Evolutionary conservation across 2,329 filamentous ascomycete genomes (phyloP).

Genomic region (Alternaria alternata): DNA sequence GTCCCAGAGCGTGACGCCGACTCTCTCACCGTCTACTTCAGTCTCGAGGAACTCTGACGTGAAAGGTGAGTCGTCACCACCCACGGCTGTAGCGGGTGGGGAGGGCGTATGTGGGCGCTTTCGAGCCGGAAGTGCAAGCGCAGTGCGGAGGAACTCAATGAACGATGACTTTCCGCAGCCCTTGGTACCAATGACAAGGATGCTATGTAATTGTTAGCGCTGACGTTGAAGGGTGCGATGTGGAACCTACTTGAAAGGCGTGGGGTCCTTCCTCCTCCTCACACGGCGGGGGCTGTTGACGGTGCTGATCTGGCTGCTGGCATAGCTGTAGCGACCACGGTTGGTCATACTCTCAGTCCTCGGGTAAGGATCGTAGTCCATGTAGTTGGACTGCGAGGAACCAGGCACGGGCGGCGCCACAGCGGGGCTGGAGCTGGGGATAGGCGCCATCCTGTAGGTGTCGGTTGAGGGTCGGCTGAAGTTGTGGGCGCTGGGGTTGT

Average conservation of each 20-base stretch:
- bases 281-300: slow-evolving; percentile 93
- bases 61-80: slow-evolving; percentile 64
- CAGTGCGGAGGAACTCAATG: slow-evolving; percentile 90
- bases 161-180: slow-evolving; percentile 95
- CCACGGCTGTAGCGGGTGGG: slow-evolving; percentile 57
- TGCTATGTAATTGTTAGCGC: slow-evolving; percentile 61
- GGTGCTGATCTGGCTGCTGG: slow-evolving; percentile 87
- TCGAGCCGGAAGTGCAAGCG: slow-evolving; percentile 81
- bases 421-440: slow-evolving; percentile 24
- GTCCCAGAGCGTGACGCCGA: slow-evolving; percentile 95
- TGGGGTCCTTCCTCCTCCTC: slow-evolving; percentile 94
- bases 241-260: slow-evolving; percentile 90
- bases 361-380: slow-evolving; percentile 77
- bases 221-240: not conserved
- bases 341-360: slow-evolving; percentile 95
- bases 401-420: slow-evolving; percentile 62
- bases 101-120: slow-evolving; percentile 66
- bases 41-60: slow-evolving; percentile 91
- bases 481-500: slow-evolving; percentile 40
- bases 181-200: slow-evolving; percentile 87
- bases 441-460: slow-evolving; percentile 49
- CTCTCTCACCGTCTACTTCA: slow-evolving; percentile 88
- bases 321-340: slow-evolving; percentile 94
- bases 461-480: slow-evolving; percentile 51
- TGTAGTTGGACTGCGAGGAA: slow-evolving; percentile 51